Evolutionary conservation across 805 yeast species (phyloP).

Genomic region (Wickerhamomyces sydowiorum): DNA sequence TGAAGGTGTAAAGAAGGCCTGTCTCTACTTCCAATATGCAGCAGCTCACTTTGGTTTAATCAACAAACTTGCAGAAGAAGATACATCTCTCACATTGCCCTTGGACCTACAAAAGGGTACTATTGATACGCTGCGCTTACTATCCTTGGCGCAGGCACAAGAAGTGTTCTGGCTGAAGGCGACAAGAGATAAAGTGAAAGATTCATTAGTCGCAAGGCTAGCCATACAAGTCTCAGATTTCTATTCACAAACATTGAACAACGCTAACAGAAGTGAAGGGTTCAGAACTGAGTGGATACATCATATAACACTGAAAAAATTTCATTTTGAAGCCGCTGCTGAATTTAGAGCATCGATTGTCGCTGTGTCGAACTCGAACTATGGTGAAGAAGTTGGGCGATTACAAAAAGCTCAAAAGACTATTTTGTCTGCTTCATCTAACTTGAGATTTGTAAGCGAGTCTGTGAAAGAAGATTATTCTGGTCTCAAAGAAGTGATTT

Average conservation of each 20-base stretch:
- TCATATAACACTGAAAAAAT: slow-evolving; percentile 51
- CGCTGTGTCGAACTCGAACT: slow-evolving; percentile 41
- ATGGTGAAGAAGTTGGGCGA: slow-evolving; percentile 69
- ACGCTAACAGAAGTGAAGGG: slow-evolving; percentile 41
- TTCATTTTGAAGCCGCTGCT: slow-evolving; percentile 70
- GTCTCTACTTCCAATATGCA: slow-evolving; percentile 59
- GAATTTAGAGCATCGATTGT: slow-evolving; percentile 53
- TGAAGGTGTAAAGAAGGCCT: slow-evolving; percentile 57
- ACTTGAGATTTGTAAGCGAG: slow-evolving; percentile 35
- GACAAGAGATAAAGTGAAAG: slow-evolving; percentile 39
- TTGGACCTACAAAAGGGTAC: slow-evolving; percentile 48
- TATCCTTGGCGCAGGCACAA: slow-evolving; percentile 82
- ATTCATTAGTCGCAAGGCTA: slow-evolving; percentile 56
- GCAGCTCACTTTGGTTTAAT: slow-evolving; percentile 59
- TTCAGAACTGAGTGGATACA: slow-evolving; percentile 60
- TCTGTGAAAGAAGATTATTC: slow-evolving; percentile 45
- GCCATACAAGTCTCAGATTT: slow-evolving; percentile 56
- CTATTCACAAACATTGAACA: slow-evolving; percentile 42
- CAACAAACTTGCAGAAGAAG: slow-evolving; percentile 12
- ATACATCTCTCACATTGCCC: slow-evolving; percentile 23
- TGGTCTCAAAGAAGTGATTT: slow-evolving; percentile 42
- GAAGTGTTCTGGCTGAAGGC: slow-evolving; percentile 83
- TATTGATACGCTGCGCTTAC: slow-evolving; percentile 38
- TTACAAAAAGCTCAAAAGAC: slow-evolving; percentile 37
- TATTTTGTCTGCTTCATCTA: slow-evolving; percentile 31